These are phyloP conservation scores for Solanum chacoense DNA, from an alignment of 305 asterid species.

Conservation along the genomic window DNA sequence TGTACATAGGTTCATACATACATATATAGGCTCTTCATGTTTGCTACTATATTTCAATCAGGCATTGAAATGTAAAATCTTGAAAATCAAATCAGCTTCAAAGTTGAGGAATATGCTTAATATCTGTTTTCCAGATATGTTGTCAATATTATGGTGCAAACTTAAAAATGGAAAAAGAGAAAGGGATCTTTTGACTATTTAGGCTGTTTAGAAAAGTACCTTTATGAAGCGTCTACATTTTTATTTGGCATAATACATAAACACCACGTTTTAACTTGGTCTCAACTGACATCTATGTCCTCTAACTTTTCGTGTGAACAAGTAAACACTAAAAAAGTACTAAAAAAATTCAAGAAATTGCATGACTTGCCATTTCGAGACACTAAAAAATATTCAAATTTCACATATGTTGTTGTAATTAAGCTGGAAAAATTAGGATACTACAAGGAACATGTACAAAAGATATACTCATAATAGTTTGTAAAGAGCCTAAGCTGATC, in stretches of 20 bases:
- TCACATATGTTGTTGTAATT: background rate
- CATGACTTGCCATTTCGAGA: background rate
- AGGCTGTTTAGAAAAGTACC: background rate
- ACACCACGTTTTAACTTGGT: background rate
- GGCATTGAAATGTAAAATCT: background rate
- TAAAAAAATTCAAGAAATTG: background rate
- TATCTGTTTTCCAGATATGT: background rate
- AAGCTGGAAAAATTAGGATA: background rate
- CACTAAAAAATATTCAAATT: background rate
- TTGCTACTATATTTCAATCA: background rate
- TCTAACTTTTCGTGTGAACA: background rate
- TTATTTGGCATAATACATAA: background rate
- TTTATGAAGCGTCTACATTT: background rate
- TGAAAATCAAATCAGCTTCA: background rate
- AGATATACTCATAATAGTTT: background rate
- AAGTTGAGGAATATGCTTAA: background rate
- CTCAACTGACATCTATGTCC: background rate
- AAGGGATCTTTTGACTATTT: background rate
- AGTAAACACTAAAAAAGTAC: background rate
- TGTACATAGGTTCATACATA: background rate
- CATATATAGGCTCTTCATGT: background rate
- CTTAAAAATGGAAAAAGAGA: background rate
- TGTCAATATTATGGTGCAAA: background rate
- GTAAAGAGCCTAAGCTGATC: background rate
- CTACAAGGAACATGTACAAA: background rate